phyloP scores from a whole-genome alignment of 257 asterid species.

The Cynanchum wilfordii region DNA sequence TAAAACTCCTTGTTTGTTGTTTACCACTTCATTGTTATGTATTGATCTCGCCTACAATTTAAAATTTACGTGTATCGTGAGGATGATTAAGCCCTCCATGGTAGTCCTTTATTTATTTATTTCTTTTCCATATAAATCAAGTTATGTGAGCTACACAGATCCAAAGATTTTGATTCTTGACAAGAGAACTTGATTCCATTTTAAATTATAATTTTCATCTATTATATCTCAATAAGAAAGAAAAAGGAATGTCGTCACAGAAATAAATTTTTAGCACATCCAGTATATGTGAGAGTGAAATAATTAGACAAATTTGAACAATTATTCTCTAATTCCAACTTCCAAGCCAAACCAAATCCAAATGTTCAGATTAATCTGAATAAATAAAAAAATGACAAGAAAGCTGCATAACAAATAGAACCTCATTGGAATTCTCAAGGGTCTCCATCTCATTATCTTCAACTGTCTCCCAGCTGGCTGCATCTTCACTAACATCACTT shows the following conservation, averaged over 20 bases:
- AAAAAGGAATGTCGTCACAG: not conserved
- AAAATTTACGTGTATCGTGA: not conserved
- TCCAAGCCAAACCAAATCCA: not conserved
- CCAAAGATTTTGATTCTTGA: not conserved
- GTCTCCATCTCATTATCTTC: conserved; percentile 64
- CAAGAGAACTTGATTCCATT: not conserved
- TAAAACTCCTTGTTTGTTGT: not conserved
- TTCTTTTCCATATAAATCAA: not conserved
- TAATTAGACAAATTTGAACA: not conserved
- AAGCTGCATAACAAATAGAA: conserved; percentile 29
- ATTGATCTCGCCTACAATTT: not conserved
- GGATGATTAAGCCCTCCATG: not conserved
- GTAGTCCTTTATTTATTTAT: too few relatives aligned
- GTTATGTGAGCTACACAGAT: not conserved
- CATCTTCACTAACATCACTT: conserved; percentile 79
- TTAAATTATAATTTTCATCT: not conserved
- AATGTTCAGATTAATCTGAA: not conserved
- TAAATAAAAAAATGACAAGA: conserved; percentile 8
- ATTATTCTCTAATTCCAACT: not conserved
- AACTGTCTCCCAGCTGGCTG: conserved; percentile 99
- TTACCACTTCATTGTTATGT: not conserved
- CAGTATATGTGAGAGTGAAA: not conserved
- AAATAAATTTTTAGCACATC: not conserved
- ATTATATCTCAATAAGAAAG: not conserved
- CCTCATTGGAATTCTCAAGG: conserved; percentile 52